Evolutionary conservation across 1,284 basidiomycete species (phyloP).

Genomic region (Cutaneotrichosporon spelunceum): DNA sequence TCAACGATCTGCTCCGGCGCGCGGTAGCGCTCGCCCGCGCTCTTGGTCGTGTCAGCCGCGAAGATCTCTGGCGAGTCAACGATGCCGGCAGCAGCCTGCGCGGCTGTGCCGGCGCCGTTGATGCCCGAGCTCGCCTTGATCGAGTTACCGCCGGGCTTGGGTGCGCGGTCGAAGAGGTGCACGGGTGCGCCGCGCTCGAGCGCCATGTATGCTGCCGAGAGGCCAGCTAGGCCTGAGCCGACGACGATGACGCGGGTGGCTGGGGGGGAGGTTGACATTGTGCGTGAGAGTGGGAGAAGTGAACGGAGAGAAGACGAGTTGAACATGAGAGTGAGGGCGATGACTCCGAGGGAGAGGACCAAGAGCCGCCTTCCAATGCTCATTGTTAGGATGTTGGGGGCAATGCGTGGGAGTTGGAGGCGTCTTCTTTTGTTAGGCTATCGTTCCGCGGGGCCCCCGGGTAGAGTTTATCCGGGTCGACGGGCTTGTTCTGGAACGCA

Average conservation of each 20-base stretch:
- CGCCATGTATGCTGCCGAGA: constrained; percentile 14
- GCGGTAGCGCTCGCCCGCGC: constrained; percentile 13
- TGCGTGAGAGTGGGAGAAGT: background rate
- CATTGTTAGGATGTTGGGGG: background rate
- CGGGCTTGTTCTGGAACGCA: background rate
- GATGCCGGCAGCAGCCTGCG: constrained; percentile 7
- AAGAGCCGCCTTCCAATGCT: background rate
- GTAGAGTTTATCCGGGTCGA: background rate
- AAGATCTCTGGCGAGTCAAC: constrained; percentile 1
- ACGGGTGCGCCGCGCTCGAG: constrained; percentile 12
- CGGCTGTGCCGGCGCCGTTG: constrained; percentile 18
- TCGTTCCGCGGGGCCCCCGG: background rate
- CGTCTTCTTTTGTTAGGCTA: background rate
- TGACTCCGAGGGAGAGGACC: background rate
- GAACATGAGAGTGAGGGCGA: constrained; percentile 1
- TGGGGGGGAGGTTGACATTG: constrained; percentile 4
- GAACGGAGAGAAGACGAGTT: background rate
- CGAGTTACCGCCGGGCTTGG: constrained; percentile 19
- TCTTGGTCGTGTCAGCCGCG: constrained; percentile 11
- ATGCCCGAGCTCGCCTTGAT: constrained; percentile 22
- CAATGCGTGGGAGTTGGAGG: background rate
- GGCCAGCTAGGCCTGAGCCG: constrained; percentile 20
- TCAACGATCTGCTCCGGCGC: background rate
- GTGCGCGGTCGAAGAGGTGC: constrained; percentile 19
- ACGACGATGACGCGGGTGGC: constrained; percentile 16